Conservation (phyloP, 1,284 basidiomycete genomes). For the Ustilago crameri region DNA sequence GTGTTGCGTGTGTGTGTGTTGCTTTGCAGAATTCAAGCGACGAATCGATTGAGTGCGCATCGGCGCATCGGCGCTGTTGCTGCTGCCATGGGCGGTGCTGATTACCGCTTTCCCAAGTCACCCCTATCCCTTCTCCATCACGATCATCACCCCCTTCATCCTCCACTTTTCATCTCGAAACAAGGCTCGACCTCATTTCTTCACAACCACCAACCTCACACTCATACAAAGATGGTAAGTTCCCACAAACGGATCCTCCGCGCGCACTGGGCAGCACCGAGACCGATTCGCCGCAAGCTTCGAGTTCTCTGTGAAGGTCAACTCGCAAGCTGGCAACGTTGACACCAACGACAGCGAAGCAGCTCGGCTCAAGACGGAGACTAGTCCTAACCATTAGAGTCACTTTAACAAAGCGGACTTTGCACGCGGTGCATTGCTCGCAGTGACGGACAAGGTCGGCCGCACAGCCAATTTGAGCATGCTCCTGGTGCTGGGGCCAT, state of each 20-base stretch:
- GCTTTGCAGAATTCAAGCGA: constrained; percentile 1
- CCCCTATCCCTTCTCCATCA: constrained; percentile 27
- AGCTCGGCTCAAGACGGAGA: too few species aligned
- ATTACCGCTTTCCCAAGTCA: constrained; percentile 1
- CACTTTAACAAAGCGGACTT: too few species aligned
- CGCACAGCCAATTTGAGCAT: too few species aligned
- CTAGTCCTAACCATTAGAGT: too few species aligned
- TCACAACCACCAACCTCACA: constrained; percentile 10
- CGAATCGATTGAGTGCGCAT: constrained; percentile 4
- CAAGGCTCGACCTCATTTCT: not conserved
- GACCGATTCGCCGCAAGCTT: too few species aligned
- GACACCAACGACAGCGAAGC: too few species aligned
- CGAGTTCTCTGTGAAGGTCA: too few species aligned
- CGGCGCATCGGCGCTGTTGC: constrained; percentile 4
- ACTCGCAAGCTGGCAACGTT: too few species aligned
- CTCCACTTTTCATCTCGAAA: not conserved
- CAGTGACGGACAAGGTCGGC: too few species aligned
- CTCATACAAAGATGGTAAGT: constrained; percentile 46
- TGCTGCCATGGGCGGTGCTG: not conserved
- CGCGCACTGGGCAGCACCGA: too few species aligned
- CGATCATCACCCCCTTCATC: constrained; percentile 18
- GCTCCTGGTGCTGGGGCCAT: too few species aligned
- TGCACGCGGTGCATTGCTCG: too few species aligned
- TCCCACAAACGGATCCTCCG: not conserved
- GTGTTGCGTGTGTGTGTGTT: constrained; percentile 8